Base-by-base conservation (phyloP, 257 asterid genomes). In the Ophiorrhiza pumila region DNA sequence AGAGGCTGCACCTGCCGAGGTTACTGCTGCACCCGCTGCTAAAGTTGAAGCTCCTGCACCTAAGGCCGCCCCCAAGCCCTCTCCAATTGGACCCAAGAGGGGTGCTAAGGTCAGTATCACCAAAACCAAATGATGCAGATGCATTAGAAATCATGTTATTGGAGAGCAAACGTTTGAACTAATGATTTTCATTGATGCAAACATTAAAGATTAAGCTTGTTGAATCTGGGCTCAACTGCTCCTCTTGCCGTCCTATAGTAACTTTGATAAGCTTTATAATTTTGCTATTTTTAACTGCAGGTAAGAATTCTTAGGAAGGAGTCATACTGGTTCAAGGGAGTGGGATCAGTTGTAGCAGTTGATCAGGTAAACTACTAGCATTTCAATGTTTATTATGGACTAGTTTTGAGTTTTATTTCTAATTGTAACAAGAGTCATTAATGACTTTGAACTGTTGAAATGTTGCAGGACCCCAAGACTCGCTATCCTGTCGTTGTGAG, bases 401-500 rank as follows among this genome's bases (percentile, higher is more conserved):
- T 6, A n/a, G n/a, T n/a, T n/a, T 39, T 1, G 7, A 1, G 52
- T 20, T 17, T 12, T 14, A 31, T 8, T 37, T 22, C 7, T 5
- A 6, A 43, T 8, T 6, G 42, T 37, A 37, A 37, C 42, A 37
- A 37, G 49, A 17, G n/a, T n/a, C n/a, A 11, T 14, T 46, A n/a
- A 25, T 69, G 58, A 49, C 7, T 17, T n/a, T 18, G 32, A 37
- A 22, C 45, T 14, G 3, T 35, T 62, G 6, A 5, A 35, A 22
- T 59, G 47, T 58, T 29, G 75, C 90, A 92, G 98, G 98, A 93
- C 73, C 98, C 98, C 7, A 91, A 89, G 78, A 85, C 88, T 18
- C 88, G 98, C 41, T 91, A 93, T 82, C 98, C 97, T 11, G 97
- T 91, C 77, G 98, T 93, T 17, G 96, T 93, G 79, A 61, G 98